phyloP scores from a whole-genome alignment of 345 rosid species.

The Hibiscus mutabilis region DNA sequence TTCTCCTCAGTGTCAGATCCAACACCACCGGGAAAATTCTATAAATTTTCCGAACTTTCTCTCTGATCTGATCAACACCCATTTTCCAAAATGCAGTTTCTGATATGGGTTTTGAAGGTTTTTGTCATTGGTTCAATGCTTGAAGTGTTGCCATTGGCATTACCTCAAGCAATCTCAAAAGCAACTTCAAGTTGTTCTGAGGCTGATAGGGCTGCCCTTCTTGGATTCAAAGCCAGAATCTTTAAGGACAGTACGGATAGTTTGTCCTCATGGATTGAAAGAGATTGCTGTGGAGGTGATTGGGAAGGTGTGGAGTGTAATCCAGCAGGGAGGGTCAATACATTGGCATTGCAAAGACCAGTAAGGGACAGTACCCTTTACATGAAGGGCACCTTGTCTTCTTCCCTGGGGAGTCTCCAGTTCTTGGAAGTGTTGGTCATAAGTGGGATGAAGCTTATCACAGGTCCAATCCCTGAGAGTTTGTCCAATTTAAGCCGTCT shows the following conservation, averaged over 20 bases:
- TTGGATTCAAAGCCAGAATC: constrained; percentile 69
- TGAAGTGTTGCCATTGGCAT: constrained; percentile 20
- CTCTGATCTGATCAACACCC: constrained; percentile 39
- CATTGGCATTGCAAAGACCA: constrained; percentile 42
- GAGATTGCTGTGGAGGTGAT: constrained; percentile 69
- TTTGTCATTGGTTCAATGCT: constrained; percentile 29
- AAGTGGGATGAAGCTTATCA: constrained; percentile 61
- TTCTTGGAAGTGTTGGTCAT: constrained; percentile 57
- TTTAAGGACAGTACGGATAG: constrained; percentile 56
- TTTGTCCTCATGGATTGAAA: constrained; percentile 68
- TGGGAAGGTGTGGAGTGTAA: constrained; percentile 92
- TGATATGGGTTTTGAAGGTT: constrained; percentile 46
- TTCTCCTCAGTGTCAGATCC: constrained; percentile 27
- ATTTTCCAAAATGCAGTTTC: constrained; percentile 58
- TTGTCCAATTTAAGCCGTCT: constrained; percentile 45
- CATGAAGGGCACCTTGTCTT: constrained; percentile 76
- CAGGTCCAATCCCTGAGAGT: constrained; percentile 66
- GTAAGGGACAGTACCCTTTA: constrained; percentile 38
- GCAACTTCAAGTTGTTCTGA: constrained; percentile 37
- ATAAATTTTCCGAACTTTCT: neutral
- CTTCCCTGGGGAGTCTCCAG: constrained; percentile 49
- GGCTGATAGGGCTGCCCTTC: constrained; percentile 65
- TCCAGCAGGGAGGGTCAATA: constrained; percentile 59
- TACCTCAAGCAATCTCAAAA: constrained; percentile 5
- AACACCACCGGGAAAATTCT: constrained; percentile 1